A percentile compares a stretch with the other conserved stretches of the same genome.
phyloP scores from a whole-genome alignment of 2,329 filamentous ascomycete species.

The Sarocladium oryzae region DNA sequence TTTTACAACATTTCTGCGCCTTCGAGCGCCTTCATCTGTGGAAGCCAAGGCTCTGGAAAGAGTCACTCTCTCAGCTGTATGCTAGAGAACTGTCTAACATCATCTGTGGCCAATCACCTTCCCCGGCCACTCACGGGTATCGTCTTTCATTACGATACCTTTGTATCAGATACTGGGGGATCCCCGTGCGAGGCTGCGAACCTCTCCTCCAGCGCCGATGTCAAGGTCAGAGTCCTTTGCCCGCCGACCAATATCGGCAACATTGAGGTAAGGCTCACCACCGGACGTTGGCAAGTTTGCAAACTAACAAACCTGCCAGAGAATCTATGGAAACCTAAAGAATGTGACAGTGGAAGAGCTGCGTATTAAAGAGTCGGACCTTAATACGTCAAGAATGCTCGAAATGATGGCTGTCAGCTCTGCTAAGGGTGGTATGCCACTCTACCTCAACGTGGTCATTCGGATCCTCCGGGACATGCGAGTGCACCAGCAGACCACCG shows the following conservation, averaged over 20 bases:
- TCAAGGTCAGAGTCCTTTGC: conserved; percentile 47
- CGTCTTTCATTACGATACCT: conserved; percentile 59
- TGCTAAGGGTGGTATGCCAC: conserved; percentile 33
- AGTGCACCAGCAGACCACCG: conserved; percentile 31
- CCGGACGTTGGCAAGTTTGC: too few species aligned
- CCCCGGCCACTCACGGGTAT: conserved; percentile 49
- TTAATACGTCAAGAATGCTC: conserved; percentile 53
- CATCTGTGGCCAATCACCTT: conserved; percentile 36
- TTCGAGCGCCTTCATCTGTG: conserved; percentile 56
- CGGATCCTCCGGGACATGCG: conserved; percentile 52
- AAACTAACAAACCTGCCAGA: conserved; percentile 16
- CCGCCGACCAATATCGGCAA: conserved; percentile 25
- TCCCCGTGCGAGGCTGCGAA: conserved; percentile 54
- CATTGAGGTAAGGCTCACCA: conserved; percentile 22
- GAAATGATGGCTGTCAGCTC: conserved; percentile 50
- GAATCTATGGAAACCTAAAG: conserved; percentile 33
- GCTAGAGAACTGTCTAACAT: conserved; percentile 50
- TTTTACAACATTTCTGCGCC: conserved; percentile 44
- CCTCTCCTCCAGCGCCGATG: conserved; percentile 34
- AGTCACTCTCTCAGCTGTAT: conserved; percentile 53
- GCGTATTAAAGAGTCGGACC: conserved; percentile 40
- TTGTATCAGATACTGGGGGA: conserved; percentile 39
- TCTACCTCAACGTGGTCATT: conserved; percentile 52
- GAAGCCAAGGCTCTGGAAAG: conserved; percentile 58
- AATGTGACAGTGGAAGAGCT: conserved; percentile 44